Base-by-base conservation (phyloP, 176 grass and related monocot genomes). In the Rhynchospora tenuis region DNA sequence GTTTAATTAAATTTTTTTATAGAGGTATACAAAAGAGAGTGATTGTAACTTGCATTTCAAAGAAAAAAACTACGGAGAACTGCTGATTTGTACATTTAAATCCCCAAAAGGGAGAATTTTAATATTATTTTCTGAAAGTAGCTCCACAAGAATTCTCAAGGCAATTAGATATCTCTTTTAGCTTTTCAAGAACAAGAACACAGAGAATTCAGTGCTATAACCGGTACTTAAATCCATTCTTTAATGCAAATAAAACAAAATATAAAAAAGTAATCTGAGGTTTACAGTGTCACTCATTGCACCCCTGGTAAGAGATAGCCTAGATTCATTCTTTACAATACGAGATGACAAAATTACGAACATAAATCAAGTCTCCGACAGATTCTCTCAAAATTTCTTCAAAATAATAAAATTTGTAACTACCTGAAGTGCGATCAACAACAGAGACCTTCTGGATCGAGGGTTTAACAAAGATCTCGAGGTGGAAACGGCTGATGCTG, bases 401-500 rank as follows among this genome's bases (percentile, higher is more conserved):
- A 19, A 73, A 73, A 73, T 26, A 50, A 73, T 1, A 73, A 67
- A 4, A 12, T 13, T 6, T 50, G 2, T 23, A 50, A 78, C 70
- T 69, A 99, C 93, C 93, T 29, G 96, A 99, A 54, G 88, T 64
- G 63, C 89, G 91, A 89, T 99, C 96, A 4, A 76, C 83, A 79
- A 92, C 89, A 83, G 84, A 86, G 75, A 95, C 86, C 83, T 86
- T 86, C 9, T 79, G 86, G 57, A 75, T 78, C n/a, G 73, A 70
- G 7, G 87, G 93, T 6, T 38, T 80, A 24, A 65, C 70, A 33
- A 85, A 87, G 48, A 89, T 79, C 78, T 90, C 70, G 64, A 98
- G 88, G 80, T 98, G 93, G 84, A 93, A 93, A 5, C 96, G 87
- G 91, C 96, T 93, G 63, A 98, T 85, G 89, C 93, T 95, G 74